A percentile compares a stretch with the other conserved stretches of the same genome.
These are phyloP conservation scores for Mucor plumbeus DNA, from an alignment of 371 early-diverging fungal species.

Conservation along the genomic window DNA sequence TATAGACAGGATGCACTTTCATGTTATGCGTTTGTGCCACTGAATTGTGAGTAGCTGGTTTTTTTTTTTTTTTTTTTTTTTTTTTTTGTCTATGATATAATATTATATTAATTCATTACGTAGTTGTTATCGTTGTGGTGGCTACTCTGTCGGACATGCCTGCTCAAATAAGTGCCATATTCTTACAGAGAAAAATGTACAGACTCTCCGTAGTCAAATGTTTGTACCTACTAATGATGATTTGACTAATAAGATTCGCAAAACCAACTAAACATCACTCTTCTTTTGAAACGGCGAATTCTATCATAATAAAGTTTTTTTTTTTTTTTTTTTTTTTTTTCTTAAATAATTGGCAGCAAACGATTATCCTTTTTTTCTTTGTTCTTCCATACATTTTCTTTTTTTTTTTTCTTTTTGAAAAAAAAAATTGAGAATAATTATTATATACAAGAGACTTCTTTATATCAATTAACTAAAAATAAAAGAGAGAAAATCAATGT, in stretches of 20 bases:
- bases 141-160: constrained; percentile 1
- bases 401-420: constrained; percentile 5
- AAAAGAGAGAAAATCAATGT: constrained; percentile 10
- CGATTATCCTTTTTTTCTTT: not conserved
- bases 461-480: not conserved
- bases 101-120: not conserved
- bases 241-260: too few species aligned
- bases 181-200: not conserved
- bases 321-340: constrained; percentile 7
- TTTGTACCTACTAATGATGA: not conserved
- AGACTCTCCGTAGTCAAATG: constrained; percentile 14
- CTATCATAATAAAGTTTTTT: constrained; percentile 10
- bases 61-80: not conserved
- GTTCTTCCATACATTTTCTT: not conserved
- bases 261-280: not conserved
- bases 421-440: not conserved
- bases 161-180: constrained; percentile 13
- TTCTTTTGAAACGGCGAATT: constrained; percentile 10
- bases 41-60: constrained; percentile 20
- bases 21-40: constrained; percentile 21
- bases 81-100: not conserved
- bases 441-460: not conserved
- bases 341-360: not conserved
- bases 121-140: constrained; percentile 34
- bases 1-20: constrained; percentile 22